Evolutionary conservation across 129 eudicot species (phyloP).

Genomic region (Helichrysum umbraculigerum): DNA sequence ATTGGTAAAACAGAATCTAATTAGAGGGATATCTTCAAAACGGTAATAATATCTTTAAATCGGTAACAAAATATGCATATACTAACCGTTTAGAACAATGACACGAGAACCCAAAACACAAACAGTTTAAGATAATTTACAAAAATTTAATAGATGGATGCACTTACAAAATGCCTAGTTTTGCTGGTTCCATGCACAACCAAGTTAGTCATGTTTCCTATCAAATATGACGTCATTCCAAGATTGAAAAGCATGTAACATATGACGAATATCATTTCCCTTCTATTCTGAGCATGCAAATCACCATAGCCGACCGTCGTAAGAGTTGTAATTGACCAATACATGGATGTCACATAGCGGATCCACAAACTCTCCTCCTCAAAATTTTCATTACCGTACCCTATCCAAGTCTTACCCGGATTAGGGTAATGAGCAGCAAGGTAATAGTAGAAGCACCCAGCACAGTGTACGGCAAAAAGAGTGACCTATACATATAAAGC

Average conservation of each 20-base stretch:
- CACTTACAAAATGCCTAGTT: slow-evolving; percentile 80
- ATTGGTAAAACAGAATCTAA: slow-evolving; percentile 17
- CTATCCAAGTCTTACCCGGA: slow-evolving; percentile 75
- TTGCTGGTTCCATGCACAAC: slow-evolving; percentile 87
- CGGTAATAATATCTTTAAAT: no score
- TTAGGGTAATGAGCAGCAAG: slow-evolving; percentile 80
- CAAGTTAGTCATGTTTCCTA: slow-evolving; percentile 96
- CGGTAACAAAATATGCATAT: background rate
- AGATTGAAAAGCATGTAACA: slow-evolving; percentile 94
- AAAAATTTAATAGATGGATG: background rate
- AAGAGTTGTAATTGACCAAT: slow-evolving; percentile 91
- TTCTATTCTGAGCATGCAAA: slow-evolving; percentile 74
- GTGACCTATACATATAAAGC: slow-evolving; percentile 59
- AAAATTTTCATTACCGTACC: slow-evolving; percentile 47
- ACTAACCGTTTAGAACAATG: background rate
- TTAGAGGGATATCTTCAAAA: background rate
- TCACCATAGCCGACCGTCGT: slow-evolving; percentile 97
- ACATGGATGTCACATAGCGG: slow-evolving; percentile 76
- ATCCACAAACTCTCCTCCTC: slow-evolving; percentile 56
- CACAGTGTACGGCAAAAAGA: slow-evolving; percentile 81
- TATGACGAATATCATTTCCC: slow-evolving; percentile 81
- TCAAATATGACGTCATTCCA: slow-evolving; percentile 80
- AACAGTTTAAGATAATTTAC: slow-evolving; percentile 2
- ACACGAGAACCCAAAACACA: background rate
- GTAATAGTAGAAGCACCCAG: slow-evolving; percentile 78